phyloP scores from a whole-genome alignment of 176 grass and related monocot species.

The Oryza punctata region DNA sequence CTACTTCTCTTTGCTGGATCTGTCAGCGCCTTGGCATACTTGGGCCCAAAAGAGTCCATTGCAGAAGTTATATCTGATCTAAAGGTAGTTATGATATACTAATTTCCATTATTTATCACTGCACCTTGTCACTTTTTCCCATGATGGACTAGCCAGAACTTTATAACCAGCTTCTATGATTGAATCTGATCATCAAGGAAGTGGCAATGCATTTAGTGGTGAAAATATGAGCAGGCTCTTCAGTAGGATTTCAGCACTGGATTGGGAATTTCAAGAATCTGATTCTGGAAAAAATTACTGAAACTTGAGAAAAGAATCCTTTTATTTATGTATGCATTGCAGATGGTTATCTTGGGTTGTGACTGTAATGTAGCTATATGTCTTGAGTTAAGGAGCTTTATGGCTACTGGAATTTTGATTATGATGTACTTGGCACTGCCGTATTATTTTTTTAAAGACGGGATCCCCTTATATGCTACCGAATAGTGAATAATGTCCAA shows the following conservation, averaged over 20 bases:
- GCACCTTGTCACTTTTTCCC: constrained; percentile 1
- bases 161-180: not conserved
- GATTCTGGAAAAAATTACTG: not conserved
- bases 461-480: not conserved
- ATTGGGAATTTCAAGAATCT: constrained; percentile 21
- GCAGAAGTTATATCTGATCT: constrained; percentile 89
- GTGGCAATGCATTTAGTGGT: not conserved
- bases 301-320: not conserved
- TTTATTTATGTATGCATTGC: constrained; percentile 18
- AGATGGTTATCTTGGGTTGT: not conserved
- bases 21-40: constrained; percentile 67
- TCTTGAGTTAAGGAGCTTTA: constrained; percentile 8
- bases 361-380: constrained; percentile 4
- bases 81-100: constrained; percentile 64
- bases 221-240: not conserved
- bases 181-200: constrained; percentile 2
- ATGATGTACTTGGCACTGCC: not conserved
- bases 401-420: not conserved
- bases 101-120: not conserved
- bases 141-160: not conserved
- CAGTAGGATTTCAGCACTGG: not conserved
- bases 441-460: not conserved
- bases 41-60: constrained; percentile 79
- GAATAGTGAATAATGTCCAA: not conserved
- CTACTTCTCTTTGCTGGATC: constrained; percentile 74